Evolutionary conservation across 192 early-diverging fungal species (phyloP), one percentile per base, ranked within the genome.

Genomic region (Umbelopsis vinacea): DNA sequence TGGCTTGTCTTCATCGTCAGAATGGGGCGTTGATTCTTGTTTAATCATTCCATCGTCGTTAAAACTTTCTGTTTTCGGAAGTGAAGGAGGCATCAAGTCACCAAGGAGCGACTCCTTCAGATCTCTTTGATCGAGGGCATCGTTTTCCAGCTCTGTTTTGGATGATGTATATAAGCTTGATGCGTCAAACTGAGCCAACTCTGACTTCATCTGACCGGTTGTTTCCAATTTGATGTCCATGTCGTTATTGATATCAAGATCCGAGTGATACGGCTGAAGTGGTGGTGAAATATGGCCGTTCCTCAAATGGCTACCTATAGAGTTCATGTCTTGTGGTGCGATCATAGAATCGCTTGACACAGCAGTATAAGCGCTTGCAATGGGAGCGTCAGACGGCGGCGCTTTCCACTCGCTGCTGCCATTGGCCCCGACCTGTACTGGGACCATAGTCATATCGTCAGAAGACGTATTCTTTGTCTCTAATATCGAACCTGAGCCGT

Each of bases 1-100:
- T 12, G 57, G 57, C n/a, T 37, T 63, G 35, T 63, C 57, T 11
- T 38, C 57, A 17, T 63, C 57, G 4, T 63, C 57, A 2, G 57
- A 63, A 0, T 63, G 26, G 19, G 57, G 57, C 5, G 57, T 37
- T 63, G 57, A 63, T 63, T 63, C 57, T 37, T 63, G 57, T 19
- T 29, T 63, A 3, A 50, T n/a, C 5, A 21, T 63, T 6, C 14
- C 14, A 15, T 8, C 3, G 29, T 17, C 6, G 11, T 19, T n/a
- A 15, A 37, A 29, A 4, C 35, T 29, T 63, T 63, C 57, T 29
- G 57, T 29, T 63, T 37, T 37, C 3, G 15, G 14, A 63, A 37
- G 7, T 4, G 57, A 63, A 37, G 57, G 57, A 19, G 57, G 57
- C 57, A 63, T 19, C 33, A 63, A 14, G 19, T 63, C 57, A 11